These are phyloP conservation scores for Juncus effusus DNA, from an alignment of 176 grass and related monocot species.

Conservation along the genomic window DNA sequence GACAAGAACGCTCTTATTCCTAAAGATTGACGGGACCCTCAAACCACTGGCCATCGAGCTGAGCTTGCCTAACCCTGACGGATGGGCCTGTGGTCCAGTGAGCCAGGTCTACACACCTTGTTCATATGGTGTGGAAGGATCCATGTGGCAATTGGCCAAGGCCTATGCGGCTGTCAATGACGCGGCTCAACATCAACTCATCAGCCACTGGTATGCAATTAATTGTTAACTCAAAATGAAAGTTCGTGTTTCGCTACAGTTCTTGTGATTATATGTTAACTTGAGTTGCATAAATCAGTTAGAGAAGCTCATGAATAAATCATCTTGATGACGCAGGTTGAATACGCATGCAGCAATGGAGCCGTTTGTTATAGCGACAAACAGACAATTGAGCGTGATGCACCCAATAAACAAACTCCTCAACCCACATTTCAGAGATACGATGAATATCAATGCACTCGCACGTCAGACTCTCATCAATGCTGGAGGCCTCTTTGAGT, in stretches of 20 bases:
- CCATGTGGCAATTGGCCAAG: constrained; percentile 86
- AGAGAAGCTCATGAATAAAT: too few species aligned
- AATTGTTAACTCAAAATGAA: not conserved
- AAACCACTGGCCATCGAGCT: constrained; percentile 77
- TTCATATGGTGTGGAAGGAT: constrained; percentile 34
- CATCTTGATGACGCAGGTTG: constrained; percentile 34
- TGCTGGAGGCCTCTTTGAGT: constrained; percentile 69
- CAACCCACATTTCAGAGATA: constrained; percentile 75
- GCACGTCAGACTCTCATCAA: constrained; percentile 81
- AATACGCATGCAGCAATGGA: constrained; percentile 79
- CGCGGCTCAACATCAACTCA: constrained; percentile 73
- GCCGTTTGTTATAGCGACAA: constrained; percentile 73
- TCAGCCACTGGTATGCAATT: constrained; percentile 79
- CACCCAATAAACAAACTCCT: constrained; percentile 83
- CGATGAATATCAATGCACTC: constrained; percentile 75
- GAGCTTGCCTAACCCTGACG: constrained; percentile 43
- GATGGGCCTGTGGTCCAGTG: constrained; percentile 26
- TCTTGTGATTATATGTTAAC: not conserved
- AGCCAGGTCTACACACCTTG: constrained; percentile 69
- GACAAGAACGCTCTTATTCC: constrained; percentile 63
- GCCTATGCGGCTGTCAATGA: constrained; percentile 82
- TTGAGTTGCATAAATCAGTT: not conserved
- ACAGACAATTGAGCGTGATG: constrained; percentile 55
- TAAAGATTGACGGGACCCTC: constrained; percentile 48
- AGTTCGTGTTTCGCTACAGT: not conserved